Evolutionary conservation across 208 protist genomes (phyloP).

Genomic region (Leishmania braziliensis): DNA sequence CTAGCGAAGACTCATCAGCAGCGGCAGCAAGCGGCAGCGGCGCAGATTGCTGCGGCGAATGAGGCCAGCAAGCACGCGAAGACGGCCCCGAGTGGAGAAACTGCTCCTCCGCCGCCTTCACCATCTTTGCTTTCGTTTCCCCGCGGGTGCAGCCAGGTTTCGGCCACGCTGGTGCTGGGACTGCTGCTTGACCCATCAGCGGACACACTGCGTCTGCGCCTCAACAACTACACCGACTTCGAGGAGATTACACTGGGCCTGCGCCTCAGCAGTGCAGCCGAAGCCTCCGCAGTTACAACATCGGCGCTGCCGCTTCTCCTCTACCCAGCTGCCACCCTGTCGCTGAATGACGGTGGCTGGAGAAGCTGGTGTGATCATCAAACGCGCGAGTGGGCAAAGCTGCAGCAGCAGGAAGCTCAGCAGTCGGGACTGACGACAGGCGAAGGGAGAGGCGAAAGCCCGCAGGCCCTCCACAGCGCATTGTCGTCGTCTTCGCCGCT

Average conservation of each 20-base stretch:
- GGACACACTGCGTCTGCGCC: conserved; percentile 19
- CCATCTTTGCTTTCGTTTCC: not conserved
- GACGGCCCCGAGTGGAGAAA: not conserved
- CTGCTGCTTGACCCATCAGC: conserved; percentile 13
- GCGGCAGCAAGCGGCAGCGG: conserved; percentile 1
- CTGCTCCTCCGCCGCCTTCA: not conserved
- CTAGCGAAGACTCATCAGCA: not conserved
- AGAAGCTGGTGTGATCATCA: conserved; percentile 29
- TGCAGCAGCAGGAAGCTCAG: not conserved
- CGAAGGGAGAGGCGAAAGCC: not conserved
- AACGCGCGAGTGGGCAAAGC: conserved; percentile 17
- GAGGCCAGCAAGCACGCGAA: too few species aligned
- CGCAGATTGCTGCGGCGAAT: too few species aligned
- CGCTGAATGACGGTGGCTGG: conserved; percentile 31
- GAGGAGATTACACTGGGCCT: conserved; percentile 14
- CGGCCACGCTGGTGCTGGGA: conserved; percentile 22
- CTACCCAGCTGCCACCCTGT: conserved; percentile 32
- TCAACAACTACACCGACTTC: conserved; percentile 30
- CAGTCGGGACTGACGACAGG: not conserved
- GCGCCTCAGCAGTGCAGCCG: not conserved
- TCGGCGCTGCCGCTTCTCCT: not conserved
- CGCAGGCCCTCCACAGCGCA: not conserved
- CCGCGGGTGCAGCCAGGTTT: not conserved
- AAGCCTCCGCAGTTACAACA: not conserved
- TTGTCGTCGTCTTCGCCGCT: not conserved